Conservation (phyloP, 441 rosid genomes). For the Pelargonium cotyledonis region DNA sequence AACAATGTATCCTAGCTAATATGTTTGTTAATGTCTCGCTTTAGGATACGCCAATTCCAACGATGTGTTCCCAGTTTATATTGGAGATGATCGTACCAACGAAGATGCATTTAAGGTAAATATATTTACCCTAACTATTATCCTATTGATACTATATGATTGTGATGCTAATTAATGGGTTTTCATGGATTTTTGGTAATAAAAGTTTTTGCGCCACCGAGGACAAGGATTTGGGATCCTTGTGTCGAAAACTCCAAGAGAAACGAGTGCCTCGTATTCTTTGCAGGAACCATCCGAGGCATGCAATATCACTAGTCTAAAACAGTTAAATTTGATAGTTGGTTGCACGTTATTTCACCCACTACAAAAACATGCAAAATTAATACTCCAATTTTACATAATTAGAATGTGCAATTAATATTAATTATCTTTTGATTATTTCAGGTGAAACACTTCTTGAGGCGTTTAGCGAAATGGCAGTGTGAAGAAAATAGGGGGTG, state of each 20-base stretch:
- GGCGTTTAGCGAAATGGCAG: constrained; percentile 5
- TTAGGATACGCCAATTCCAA: constrained; percentile 39
- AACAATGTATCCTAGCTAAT: not conserved
- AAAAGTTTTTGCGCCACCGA: constrained; percentile 46
- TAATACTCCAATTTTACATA: too few species aligned
- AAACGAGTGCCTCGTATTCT: constrained; percentile 56
- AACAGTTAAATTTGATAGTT: too few species aligned
- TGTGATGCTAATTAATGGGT: too few species aligned
- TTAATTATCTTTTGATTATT: not conserved
- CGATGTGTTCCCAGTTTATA: constrained; percentile 49
- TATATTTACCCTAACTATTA: not conserved
- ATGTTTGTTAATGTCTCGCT: not conserved
- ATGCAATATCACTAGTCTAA: too few species aligned
- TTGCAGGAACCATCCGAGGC: constrained; percentile 65
- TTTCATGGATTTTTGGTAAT: too few species aligned
- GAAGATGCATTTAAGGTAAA: constrained; percentile 67
- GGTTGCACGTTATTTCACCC: too few species aligned
- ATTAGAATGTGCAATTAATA: not conserved
- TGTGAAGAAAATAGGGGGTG: not conserved
- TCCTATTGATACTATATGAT: too few species aligned
- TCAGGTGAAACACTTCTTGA: constrained; percentile 51
- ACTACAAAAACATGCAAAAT: too few species aligned
- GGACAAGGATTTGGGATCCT: constrained; percentile 62
- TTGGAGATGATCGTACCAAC: constrained; percentile 64
- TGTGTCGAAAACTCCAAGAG: constrained; percentile 59